Base-by-base conservation (phyloP, 129 eudicot species). In the Artemisia tridentata region DNA sequence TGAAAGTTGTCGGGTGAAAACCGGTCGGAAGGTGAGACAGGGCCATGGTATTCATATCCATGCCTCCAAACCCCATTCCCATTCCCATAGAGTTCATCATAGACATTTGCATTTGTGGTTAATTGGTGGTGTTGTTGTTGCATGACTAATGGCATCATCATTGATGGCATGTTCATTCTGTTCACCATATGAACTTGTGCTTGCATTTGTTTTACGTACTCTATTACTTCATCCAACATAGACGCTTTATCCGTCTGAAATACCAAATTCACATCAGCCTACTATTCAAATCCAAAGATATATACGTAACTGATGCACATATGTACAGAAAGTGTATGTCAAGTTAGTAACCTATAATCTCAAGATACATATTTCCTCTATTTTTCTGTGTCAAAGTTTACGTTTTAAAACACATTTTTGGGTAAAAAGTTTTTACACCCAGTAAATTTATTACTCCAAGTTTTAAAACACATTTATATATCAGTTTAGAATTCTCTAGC, bases 221-320 rank as follows among this genome's bases (percentile, higher is more conserved):
- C 97, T 46, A 91, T 88, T 19, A 85, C 91, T 69, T 90, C 96
- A 72, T 85, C 88, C 16, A 90, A 78, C 89, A 90, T 90, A 1
- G 96, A 88, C 6, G 96, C 96, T 73, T 91, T 88, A 67, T 91
- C 96, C 3, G 91, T 88, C 97, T 88, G 80, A 3, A 74, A 73
- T 7, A 31, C 27, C 19, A 46, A 64, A 12, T 20, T 43, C 72
- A 15, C 25, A 19, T 67, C 15, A 8, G 38, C 70, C 5, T 7
- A 19, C 21, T 34, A 34, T 34, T 8, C 41, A 6, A 34, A 34
- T 34, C 5, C 41, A 34, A 34, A 34, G 41, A 5, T 34, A 34
- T 34, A 34, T 34, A 5, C 7, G 9, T 34, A 34, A 34, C 41
- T 34, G 41, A 34, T 34, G 41, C 41, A 5, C 41, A 34, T 34